Conservation (phyloP, 768 basidiomycete species). For the Gloeopeniophorella convolvens region DNA sequence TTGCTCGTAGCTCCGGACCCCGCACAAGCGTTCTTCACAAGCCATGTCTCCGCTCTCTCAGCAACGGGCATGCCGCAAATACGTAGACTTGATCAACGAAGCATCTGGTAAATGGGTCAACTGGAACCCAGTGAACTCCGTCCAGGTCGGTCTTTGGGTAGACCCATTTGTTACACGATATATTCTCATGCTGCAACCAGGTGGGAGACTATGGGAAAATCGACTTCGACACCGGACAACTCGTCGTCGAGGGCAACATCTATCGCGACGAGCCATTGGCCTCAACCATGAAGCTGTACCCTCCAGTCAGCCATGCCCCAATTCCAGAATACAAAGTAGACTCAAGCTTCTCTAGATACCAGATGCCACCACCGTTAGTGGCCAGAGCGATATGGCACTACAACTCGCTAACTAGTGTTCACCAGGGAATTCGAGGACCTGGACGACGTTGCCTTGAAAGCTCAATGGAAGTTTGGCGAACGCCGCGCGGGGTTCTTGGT, state of each 20-base stretch:
- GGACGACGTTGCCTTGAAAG: constrained; percentile 5
- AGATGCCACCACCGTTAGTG: constrained; percentile 3
- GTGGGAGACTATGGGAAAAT: constrained; percentile 11
- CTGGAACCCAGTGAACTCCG: constrained; percentile 6
- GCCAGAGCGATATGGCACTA: background rate
- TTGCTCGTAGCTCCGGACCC: no score
- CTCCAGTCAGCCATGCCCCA: constrained; percentile 1
- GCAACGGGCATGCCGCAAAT: constrained; percentile 7
- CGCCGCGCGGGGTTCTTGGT: constrained; percentile 4
- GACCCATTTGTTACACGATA: background rate
- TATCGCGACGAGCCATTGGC: constrained; percentile 13
- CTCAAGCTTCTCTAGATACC: background rate
- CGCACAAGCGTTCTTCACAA: background rate
- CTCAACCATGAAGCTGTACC: constrained; percentile 5
- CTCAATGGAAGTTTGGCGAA: constrained; percentile 10
- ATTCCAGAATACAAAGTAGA: constrained; percentile 5
- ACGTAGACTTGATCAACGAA: constrained; percentile 5
- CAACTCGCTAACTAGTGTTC: background rate
- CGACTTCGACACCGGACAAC: constrained; percentile 5
- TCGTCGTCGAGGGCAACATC: constrained; percentile 14
- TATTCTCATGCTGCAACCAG: constrained; percentile 1
- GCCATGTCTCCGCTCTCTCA: background rate
- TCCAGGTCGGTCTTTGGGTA: constrained; percentile 5
- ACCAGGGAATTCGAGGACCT: constrained; percentile 4
- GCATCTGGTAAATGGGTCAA: constrained; percentile 7